These are phyloP conservation scores for Thalassiosira ordinaria DNA, from an alignment of 352 stramenopile species.

Conservation along the genomic window DNA sequence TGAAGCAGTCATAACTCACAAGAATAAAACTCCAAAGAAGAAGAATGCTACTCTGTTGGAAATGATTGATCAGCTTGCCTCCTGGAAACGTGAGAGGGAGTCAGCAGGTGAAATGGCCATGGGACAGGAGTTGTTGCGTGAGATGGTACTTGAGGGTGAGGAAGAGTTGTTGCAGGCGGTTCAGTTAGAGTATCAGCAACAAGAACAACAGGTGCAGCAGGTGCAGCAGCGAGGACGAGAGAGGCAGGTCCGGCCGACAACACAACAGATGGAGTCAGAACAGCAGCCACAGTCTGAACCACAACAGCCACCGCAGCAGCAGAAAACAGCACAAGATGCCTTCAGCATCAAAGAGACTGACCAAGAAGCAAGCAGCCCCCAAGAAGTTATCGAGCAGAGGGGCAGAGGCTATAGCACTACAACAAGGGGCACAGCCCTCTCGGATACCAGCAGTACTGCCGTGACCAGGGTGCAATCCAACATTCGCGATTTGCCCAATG, in stretches of 20 bases:
- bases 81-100: neutral
- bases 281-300: too few species aligned
- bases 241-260: too few species aligned
- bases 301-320: too few species aligned
- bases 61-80: neutral
- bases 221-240: too few species aligned
- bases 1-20: neutral
- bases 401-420: neutral
- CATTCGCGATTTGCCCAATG: neutral
- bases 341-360: too few species aligned
- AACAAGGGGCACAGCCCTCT: neutral
- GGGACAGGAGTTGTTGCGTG: neutral
- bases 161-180: too few species aligned
- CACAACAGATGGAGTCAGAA: too few species aligned
- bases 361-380: neutral
- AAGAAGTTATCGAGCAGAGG: neutral
- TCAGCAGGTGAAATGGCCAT: neutral
- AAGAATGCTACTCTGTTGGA: constrained; percentile 1
- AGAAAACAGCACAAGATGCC: too few species aligned
- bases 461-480: neutral
- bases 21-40: neutral
- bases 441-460: neutral
- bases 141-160: too few species aligned
- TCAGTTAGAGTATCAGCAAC: too few species aligned
- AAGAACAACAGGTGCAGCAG: too few species aligned